These are phyloP conservation scores for Quercus phellos DNA, from an alignment of 331 rosid species.

Conservation along the genomic window DNA sequence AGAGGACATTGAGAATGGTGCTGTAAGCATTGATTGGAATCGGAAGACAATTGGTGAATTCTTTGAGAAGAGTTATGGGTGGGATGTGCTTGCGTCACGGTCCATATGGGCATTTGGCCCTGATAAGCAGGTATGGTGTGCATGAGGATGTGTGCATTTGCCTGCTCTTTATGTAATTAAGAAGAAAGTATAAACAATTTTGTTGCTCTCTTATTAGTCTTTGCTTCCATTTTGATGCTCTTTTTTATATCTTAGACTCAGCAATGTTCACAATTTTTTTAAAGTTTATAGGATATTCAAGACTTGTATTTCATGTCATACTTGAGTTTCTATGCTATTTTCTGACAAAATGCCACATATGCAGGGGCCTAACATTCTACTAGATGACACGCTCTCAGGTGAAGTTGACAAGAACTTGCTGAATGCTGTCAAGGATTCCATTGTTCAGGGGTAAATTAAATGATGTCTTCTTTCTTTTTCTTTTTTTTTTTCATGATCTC, in stretches of 20 bases:
- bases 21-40: conserved; percentile 92
- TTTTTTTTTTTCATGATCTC: not conserved
- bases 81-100: conserved; percentile 98
- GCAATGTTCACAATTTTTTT: too few species aligned
- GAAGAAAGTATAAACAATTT: not conserved
- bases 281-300: not conserved
- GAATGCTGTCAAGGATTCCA: conserved; percentile 88
- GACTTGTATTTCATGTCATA: not conserved
- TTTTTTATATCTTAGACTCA: not conserved
- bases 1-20: conserved; percentile 89
- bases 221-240: not conserved
- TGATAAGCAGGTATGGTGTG: conserved; percentile 66
- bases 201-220: not conserved
- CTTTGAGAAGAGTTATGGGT: conserved; percentile 86
- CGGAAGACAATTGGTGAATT: conserved; percentile 85
- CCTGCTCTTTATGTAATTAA: not conserved
- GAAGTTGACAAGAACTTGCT: conserved; percentile 89
- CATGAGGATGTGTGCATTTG: not conserved
- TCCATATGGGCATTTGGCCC: conserved; percentile 99
- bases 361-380: conserved; percentile 92
- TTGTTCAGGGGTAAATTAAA: conserved; percentile 83
- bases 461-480: not conserved
- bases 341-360: conserved; percentile 9
- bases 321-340: not conserved
- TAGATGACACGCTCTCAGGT: conserved; percentile 88